A percentile compares a stretch with the other conserved stretches of the same genome.
These are phyloP conservation scores for Candida dubliniensis DNA, from an alignment of 1,139 yeast genomes.

Conservation along the genomic window DNA sequence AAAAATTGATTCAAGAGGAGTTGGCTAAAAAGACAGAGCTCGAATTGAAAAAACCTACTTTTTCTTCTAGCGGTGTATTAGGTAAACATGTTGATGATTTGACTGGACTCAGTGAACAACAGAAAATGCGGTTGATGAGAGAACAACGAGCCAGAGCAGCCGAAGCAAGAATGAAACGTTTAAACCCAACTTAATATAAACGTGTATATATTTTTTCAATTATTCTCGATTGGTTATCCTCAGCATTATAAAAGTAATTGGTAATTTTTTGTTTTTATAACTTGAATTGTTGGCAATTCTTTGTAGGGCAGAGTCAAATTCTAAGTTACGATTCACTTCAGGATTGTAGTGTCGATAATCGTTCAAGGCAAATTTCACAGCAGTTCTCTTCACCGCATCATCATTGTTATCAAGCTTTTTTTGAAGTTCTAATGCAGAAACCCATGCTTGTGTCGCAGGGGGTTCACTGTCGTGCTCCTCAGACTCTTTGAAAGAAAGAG, in stretches of 20 bases:
- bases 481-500: constrained; percentile 14
- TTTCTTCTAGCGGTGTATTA: constrained; percentile 29
- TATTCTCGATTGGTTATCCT: constrained; percentile 4
- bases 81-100: constrained; percentile 25
- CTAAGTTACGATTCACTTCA: constrained; percentile 2
- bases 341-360: constrained; percentile 68
- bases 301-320: constrained; percentile 13
- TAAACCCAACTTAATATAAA: too few relatives aligned
- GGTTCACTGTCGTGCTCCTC: constrained; percentile 12
- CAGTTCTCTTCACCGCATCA: constrained; percentile 30
- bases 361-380: constrained; percentile 56
- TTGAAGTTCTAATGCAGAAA: constrained; percentile 41
- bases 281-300: constrained; percentile 9
- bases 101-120: constrained; percentile 57
- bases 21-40: constrained; percentile 41
- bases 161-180: constrained; percentile 66
- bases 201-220: too few relatives aligned
- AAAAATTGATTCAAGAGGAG: constrained; percentile 38
- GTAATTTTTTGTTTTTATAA: constrained; percentile 5
- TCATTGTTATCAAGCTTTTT: constrained; percentile 15
- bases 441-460: constrained; percentile 29
- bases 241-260: constrained; percentile 14
- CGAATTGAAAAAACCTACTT: constrained; percentile 35
- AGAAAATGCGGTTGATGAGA: constrained; percentile 75
- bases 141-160: constrained; percentile 97